Base-by-base conservation (phyloP, 768 basidiomycete genomes). In the Suillus ampliporus region DNA sequence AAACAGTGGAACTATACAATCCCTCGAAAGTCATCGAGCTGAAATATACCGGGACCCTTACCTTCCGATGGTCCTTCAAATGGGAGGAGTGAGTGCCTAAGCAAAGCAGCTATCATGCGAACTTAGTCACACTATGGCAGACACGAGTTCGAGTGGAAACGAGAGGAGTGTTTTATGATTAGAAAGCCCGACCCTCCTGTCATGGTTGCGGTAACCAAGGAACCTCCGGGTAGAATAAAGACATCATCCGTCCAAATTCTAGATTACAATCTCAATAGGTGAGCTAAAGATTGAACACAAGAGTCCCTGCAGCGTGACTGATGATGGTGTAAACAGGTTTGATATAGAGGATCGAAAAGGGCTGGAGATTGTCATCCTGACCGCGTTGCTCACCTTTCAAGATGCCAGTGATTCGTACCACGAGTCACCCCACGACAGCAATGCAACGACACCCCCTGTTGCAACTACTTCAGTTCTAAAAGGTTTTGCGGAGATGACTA, bases 171-270 rank as follows among this genome's bases (percentile, higher is more conserved):
- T 75, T 94, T 83, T 74, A 85, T 94, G 74, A 73, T 94, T 47
- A 86, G 92, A 23, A 94, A 94, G 71, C 93, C 92, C 10, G 93
- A 95, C 66, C 93, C 93, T 7, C 90, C 93, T 47, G 92, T 95
- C 2, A 83, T 94, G 11, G 89, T 95, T 14, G 92, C 91, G 0
- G 81, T 93, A 34, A 92, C 91, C 3, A 92, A 89, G 69, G 93
- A 93, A 63, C 84, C 87, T 2, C 79, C 86, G 2, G 88, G 89
- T 8, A 80, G 85, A 26, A 78, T 89, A 50, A 89, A 86, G 69
- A 86, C 89, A 14, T 74, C 83, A 0, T 82, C 87, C 3, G 79
- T 93, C 34, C 93, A 95, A 69, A 84, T 95, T 28, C 78, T 95
- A 5, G 92, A 95, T 73, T 95, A 94, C 66, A 95, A 95, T 68